Conservation (phyloP, 2,329 filamentous ascomycete species). For the Hortaea sp. region DNA sequence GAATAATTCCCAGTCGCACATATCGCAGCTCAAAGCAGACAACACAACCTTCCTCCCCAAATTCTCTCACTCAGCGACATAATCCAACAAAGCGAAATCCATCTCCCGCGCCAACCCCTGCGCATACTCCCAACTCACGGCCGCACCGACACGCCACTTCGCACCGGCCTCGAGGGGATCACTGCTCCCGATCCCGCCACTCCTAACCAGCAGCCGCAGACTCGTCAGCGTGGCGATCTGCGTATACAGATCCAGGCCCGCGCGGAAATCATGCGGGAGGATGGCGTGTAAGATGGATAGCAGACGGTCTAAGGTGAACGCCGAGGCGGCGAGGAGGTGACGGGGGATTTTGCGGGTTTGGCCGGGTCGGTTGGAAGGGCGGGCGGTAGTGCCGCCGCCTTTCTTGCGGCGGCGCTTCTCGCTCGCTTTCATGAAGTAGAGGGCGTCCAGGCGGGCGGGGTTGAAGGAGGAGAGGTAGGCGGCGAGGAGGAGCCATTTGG, state of each 20-base stretch:
- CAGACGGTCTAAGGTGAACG: conserved; percentile 69
- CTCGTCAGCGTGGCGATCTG: conserved; percentile 62
- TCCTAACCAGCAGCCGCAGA: conserved; percentile 53
- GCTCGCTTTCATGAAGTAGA: conserved; percentile 65
- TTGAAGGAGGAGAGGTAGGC: conserved; percentile 79
- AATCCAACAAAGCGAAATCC: conserved; percentile 70
- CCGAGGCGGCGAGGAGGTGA: conserved; percentile 65
- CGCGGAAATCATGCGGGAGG: conserved; percentile 35
- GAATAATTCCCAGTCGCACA: no score
- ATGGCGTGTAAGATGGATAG: conserved; percentile 67
- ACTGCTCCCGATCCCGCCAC: conserved; percentile 48
- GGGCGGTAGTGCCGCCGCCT: conserved; percentile 33
- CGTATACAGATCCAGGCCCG: conserved; percentile 39
- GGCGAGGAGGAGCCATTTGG: conserved; percentile 63
- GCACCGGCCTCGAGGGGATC: conserved; percentile 60
- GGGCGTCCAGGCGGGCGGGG: conserved; percentile 58
- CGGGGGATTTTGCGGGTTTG: conserved; percentile 62
- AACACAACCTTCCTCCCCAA: no score
- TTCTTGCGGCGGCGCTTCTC: conserved; percentile 41
- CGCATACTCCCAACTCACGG: conserved; percentile 59
- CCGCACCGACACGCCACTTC: conserved; percentile 69
- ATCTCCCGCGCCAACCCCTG: conserved; percentile 60
- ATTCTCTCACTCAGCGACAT: conserved; percentile 50
- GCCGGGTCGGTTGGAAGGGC: conserved; percentile 18
- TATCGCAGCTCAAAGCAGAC: no score